These are phyloP conservation scores for Selaginella moellendorffii DNA, from an alignment of 75 land plant species.

Conservation along the genomic window DNA sequence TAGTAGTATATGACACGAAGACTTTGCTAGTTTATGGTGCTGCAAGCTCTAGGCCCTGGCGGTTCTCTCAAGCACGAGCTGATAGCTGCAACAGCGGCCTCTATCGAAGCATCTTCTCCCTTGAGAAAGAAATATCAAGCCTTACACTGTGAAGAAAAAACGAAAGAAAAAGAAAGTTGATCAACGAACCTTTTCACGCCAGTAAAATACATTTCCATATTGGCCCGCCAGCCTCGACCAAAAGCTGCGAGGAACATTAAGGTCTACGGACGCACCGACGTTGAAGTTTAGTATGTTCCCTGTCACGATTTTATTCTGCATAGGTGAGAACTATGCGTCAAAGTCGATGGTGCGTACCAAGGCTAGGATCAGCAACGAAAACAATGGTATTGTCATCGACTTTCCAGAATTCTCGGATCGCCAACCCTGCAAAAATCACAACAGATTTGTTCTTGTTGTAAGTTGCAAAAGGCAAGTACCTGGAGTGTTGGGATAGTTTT, in stretches of 20 bases:
- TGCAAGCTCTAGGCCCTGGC: slow-evolving; percentile 52
- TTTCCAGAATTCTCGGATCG: slow-evolving; percentile 83
- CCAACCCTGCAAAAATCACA: slow-evolving; percentile 45
- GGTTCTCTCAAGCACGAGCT: slow-evolving; percentile 83
- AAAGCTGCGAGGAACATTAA: slow-evolving; percentile 77
- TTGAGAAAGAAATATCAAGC: slow-evolving; percentile 14
- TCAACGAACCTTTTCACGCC: slow-evolving; percentile 80
- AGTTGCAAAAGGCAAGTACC: slow-evolving; percentile 28
- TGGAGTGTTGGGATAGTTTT: slow-evolving; percentile 90
- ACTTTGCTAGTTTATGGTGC: slow-evolving; percentile 1
- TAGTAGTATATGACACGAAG: too few species aligned
- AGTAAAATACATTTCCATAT: slow-evolving; percentile 90
- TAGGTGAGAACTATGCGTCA: background rate
- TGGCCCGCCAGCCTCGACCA: slow-evolving; percentile 93
- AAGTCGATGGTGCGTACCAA: slow-evolving; percentile 29
- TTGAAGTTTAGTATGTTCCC: slow-evolving; percentile 92
- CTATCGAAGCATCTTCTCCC: slow-evolving; percentile 97
- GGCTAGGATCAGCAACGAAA: slow-evolving; percentile 97
- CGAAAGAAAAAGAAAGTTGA: background rate
- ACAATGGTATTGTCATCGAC: slow-evolving; percentile 96
- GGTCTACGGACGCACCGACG: slow-evolving; percentile 75
- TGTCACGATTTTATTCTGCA: slow-evolving; percentile 15
- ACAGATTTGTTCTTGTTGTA: slow-evolving; percentile 1
- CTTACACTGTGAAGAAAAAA: background rate
- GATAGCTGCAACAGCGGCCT: slow-evolving; percentile 86